Evolutionary conservation across 1,284 basidiomycete species (phyloP).

Genomic region (Trichosporon asahii): DNA sequence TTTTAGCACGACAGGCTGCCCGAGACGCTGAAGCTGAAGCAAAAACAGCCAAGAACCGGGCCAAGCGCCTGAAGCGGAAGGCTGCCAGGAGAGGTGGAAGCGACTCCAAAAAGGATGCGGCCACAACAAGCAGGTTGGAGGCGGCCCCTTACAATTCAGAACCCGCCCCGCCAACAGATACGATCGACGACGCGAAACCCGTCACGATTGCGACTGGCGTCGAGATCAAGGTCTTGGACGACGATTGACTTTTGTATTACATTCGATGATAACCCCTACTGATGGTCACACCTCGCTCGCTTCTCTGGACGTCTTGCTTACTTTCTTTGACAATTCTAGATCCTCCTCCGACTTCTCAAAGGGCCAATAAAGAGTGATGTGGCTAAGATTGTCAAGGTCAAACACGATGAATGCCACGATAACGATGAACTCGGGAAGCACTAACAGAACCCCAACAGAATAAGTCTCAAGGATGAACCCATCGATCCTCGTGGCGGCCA

Average conservation of each 20-base stretch:
- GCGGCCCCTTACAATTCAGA: neutral
- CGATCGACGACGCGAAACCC: neutral
- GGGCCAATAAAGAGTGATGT: neutral
- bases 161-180: neutral
- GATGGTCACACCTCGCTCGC: neutral
- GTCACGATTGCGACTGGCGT: neutral
- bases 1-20: conserved; percentile 63
- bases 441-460: conserved; percentile 12
- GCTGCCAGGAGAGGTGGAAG: conserved; percentile 56
- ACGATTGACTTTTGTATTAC: neutral
- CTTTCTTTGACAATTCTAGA: neutral
- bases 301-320: neutral
- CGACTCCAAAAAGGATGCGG: too few species aligned
- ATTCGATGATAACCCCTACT: neutral
- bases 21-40: conserved; percentile 67
- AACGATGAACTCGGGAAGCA: conserved; percentile 17
- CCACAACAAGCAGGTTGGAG: neutral
- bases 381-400: conserved; percentile 12
- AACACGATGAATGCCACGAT: neutral
- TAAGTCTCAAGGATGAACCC: conserved; percentile 8
- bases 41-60: conserved; percentile 88
- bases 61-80: conserved; percentile 86
- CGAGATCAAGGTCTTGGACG: conserved; percentile 2
- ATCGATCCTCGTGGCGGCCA: neutral
- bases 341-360: neutral